Percentiles rank a stretch among this genome's conserved stretches.
phyloP scores from a whole-genome alignment of 2,329 filamentous ascomycete species.

The Diaporthe eres region DNA sequence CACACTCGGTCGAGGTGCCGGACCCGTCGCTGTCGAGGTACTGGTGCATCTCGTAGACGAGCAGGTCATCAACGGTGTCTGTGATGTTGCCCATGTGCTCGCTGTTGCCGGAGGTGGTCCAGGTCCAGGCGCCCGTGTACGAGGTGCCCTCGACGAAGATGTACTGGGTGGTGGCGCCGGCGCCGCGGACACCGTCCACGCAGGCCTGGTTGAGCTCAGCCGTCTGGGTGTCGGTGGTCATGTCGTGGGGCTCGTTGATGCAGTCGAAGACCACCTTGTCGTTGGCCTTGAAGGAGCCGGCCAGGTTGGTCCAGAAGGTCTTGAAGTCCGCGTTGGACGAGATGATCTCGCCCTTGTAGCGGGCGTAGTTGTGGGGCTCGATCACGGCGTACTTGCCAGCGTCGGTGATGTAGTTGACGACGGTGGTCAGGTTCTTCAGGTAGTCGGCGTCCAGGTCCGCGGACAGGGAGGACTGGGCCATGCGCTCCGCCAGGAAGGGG shows the following conservation, averaged over 20 bases:
- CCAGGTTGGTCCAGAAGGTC: conserved; percentile 70
- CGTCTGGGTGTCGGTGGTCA: conserved; percentile 69
- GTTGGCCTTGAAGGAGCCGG: conserved; percentile 66
- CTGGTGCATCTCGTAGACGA: conserved; percentile 73
- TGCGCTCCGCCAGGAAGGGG: conserved; percentile 40
- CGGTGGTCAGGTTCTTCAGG: conserved; percentile 54
- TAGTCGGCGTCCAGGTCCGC: conserved; percentile 56
- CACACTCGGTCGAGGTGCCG: conserved; percentile 63
- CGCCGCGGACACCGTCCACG: conserved; percentile 71
- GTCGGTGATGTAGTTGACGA: conserved; percentile 51
- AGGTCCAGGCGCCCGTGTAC: conserved; percentile 65
- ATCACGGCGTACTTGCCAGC: conserved; percentile 50
- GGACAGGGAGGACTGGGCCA: conserved; percentile 47
- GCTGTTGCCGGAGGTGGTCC: conserved; percentile 58
- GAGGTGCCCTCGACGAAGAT: conserved; percentile 71
- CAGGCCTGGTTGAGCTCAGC: conserved; percentile 74
- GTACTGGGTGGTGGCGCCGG: conserved; percentile 69
- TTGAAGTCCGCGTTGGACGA: conserved; percentile 66
- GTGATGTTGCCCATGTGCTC: conserved; percentile 58
- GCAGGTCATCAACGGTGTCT: conserved; percentile 62
- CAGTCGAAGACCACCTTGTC: conserved; percentile 73
- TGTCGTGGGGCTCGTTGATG: conserved; percentile 77
- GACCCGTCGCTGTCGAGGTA: conserved; percentile 70
- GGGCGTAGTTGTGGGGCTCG: conserved; percentile 75
- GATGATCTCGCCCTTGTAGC: conserved; percentile 68